Evolutionary conservation across 2,329 filamentous ascomycete species (phyloP).

Genomic region (Dryadomyces quercus-mongolicae): DNA sequence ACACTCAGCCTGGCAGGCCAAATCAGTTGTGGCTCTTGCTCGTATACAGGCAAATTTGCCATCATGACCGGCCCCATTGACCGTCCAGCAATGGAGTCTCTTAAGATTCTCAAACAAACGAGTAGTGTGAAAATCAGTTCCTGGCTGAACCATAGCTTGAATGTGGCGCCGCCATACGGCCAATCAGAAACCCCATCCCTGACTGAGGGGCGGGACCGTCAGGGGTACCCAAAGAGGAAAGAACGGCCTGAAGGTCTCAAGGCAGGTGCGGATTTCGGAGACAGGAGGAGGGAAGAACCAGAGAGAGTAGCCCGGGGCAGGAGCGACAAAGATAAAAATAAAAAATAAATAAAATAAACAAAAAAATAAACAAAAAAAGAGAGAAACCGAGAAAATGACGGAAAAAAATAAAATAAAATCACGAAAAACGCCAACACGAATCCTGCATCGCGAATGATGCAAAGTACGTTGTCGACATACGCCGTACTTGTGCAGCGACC

Average conservation of each 20-base stretch:
- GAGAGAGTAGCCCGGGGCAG: background rate
- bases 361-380: background rate
- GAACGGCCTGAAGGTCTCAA: background rate
- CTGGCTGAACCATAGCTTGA: background rate
- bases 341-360: background rate
- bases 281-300: background rate
- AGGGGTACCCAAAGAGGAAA: slow-evolving; percentile 5
- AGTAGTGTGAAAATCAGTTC: background rate
- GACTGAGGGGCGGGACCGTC: slow-evolving; percentile 9
- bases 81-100: background rate
- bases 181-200: slow-evolving; percentile 13
- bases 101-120: background rate
- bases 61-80: background rate
- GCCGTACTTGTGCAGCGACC: too few relatives aligned
- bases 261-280: background rate
- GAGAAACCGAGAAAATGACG: too few relatives aligned
- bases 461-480: background rate
- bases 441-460: background rate
- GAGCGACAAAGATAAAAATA: background rate
- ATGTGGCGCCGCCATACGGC: background rate
- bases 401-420: background rate
- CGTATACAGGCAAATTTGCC: background rate
- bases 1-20: too few relatives aligned
- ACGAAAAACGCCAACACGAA: background rate
- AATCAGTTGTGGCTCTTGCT: too few relatives aligned